A percentile compares a stretch with the other conserved stretches of the same genome.
These are phyloP conservation scores for Lodderomyces elongisporus DNA, from an alignment of 1,139 yeast genomes.

Conservation along the genomic window DNA sequence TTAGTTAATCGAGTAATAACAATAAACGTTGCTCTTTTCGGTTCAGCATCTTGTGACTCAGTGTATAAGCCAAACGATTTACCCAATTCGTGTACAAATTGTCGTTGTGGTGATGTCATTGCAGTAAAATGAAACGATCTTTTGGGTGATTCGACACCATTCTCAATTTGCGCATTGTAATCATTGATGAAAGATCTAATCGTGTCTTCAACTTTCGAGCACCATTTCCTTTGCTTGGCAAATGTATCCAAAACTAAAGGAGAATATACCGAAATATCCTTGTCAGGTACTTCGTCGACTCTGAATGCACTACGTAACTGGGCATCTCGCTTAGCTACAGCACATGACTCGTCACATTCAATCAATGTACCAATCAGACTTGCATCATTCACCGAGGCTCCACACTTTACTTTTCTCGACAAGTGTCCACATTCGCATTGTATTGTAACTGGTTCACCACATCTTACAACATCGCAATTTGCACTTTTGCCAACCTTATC, in stretches of 20 bases:
- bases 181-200: slow-evolving; percentile 46
- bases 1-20: slow-evolving; percentile 35
- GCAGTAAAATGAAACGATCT: slow-evolving; percentile 58
- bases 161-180: slow-evolving; percentile 17
- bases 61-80: slow-evolving; percentile 54
- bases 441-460: slow-evolving; percentile 48
- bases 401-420: slow-evolving; percentile 45
- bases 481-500: slow-evolving; percentile 34
- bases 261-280: slow-evolving; percentile 26
- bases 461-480: slow-evolving; percentile 32
- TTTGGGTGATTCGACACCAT: slow-evolving; percentile 9
- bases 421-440: slow-evolving; percentile 65
- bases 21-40: slow-evolving; percentile 66
- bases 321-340: slow-evolving; percentile 52
- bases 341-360: slow-evolving; percentile 72
- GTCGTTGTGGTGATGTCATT: slow-evolving; percentile 66
- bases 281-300: slow-evolving; percentile 20
- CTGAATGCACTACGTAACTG: slow-evolving; percentile 61
- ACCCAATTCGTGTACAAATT: slow-evolving; percentile 66
- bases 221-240: slow-evolving; percentile 57
- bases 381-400: slow-evolving; percentile 32
- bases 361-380: slow-evolving; percentile 31
- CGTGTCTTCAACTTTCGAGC: slow-evolving; percentile 52
- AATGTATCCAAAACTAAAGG: slow-evolving; percentile 40
- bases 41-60: slow-evolving; percentile 80